These are phyloP conservation scores for Penicillium desertorum DNA, from an alignment of 495 filamentous ascomycete species.

Conservation along the genomic window DNA sequence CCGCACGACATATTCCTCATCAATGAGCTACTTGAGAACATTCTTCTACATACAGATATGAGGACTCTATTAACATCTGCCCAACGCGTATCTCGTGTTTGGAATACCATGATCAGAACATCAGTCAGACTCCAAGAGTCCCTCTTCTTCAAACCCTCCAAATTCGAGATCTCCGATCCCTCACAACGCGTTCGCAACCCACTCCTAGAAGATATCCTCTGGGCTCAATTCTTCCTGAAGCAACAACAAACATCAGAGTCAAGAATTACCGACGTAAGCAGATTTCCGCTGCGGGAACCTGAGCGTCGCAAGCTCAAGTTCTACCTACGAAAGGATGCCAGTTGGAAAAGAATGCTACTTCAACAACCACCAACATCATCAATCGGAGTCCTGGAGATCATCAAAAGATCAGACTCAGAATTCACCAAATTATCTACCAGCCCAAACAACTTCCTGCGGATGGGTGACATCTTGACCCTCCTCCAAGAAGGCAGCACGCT, in stretches of 20 bases:
- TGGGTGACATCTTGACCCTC: slow-evolving; percentile 8
- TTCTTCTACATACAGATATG: slow-evolving; percentile 13
- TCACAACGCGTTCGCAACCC: slow-evolving; percentile 8
- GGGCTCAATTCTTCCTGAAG: slow-evolving; percentile 14
- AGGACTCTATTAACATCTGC: slow-evolving; percentile 14
- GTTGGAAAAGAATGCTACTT: slow-evolving; percentile 16
- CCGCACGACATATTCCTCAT: slow-evolving; percentile 21
- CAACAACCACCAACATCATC: slow-evolving; percentile 13
- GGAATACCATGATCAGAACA: slow-evolving; percentile 7
- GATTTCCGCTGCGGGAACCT: slow-evolving; percentile 4
- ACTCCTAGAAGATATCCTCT: slow-evolving; percentile 13
- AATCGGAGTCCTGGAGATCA: slow-evolving; percentile 10
- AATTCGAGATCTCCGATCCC: background rate
- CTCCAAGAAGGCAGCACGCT: slow-evolving; percentile 10
- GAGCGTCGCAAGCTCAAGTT: background rate
- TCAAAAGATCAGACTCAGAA: slow-evolving; percentile 12
- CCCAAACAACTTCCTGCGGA: slow-evolving; percentile 1
- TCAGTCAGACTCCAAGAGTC: slow-evolving; percentile 6
- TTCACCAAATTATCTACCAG: slow-evolving; percentile 7
- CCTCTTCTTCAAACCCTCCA: slow-evolving; percentile 7
- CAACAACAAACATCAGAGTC: slow-evolving; percentile 9
- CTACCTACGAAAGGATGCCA: slow-evolving; percentile 12
- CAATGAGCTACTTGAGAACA: slow-evolving; percentile 12
- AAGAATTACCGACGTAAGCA: slow-evolving; percentile 4
- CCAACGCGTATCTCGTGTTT: slow-evolving; percentile 14